A percentile compares a stretch with the other conserved stretches of the same genome.
Evolutionary conservation across 2,329 filamentous ascomycete species (phyloP).

Genomic region (Pseudopithomyces chartarum): DNA sequence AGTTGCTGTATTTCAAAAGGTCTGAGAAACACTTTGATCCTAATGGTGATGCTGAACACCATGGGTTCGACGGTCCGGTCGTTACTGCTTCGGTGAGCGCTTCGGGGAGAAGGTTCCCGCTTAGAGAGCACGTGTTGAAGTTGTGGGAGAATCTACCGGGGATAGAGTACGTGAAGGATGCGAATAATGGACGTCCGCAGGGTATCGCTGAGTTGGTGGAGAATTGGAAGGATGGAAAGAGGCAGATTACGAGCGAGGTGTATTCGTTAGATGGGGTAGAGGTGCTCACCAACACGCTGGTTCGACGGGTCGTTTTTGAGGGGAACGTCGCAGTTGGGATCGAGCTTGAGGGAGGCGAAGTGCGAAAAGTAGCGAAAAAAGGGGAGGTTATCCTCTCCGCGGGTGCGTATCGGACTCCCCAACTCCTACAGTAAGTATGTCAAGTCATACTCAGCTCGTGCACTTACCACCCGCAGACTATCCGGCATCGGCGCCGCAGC

Average conservation of each 20-base stretch:
- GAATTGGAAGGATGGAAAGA: conserved; percentile 28
- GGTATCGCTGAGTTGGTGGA: conserved; percentile 29
- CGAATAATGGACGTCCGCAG: conserved; percentile 25
- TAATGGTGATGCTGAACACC: conserved; percentile 19
- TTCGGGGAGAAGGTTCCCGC: conserved; percentile 24
- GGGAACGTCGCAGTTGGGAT: conserved; percentile 21
- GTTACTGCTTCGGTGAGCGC: conserved; percentile 21
- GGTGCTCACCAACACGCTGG: conserved; percentile 19
- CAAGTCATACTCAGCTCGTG: no score
- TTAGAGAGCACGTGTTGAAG: conserved; percentile 18
- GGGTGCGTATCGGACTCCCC: conserved; percentile 35
- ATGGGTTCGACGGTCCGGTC: conserved; percentile 34
- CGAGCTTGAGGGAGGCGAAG: conserved; percentile 18
- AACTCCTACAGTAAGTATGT: conserved; percentile 23
- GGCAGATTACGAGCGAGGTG: conserved; percentile 21
- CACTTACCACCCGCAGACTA: conserved; percentile 3
- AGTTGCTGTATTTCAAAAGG: conserved; percentile 35
- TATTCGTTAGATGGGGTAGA: conserved; percentile 20
- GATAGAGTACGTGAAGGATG: conserved; percentile 16
- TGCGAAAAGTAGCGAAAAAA: conserved; percentile 3
- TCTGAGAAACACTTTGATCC: conserved; percentile 29
- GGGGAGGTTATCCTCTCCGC: conserved; percentile 37
- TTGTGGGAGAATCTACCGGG: conserved; percentile 18
- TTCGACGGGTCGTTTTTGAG: conserved; percentile 16
- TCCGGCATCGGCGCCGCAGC: conserved; percentile 38